These are phyloP conservation scores for Thalassiosira exigua DNA, from an alignment of 352 stramenopile species.

Conservation along the genomic window DNA sequence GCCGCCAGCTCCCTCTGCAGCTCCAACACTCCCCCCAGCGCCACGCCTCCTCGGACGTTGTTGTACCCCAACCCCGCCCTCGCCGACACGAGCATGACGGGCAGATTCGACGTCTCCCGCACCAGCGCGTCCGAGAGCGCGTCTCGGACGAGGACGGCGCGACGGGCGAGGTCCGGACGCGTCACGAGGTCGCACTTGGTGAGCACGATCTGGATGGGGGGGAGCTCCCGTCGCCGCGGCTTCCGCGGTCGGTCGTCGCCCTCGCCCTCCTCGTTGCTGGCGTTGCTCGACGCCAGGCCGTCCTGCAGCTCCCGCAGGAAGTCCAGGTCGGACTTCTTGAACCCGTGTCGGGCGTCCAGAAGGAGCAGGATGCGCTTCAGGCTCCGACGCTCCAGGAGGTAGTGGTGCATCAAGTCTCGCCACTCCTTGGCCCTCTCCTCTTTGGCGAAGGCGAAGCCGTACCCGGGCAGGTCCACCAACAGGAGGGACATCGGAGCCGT, in stretches of 20 bases:
- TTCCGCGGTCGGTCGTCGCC: not conserved
- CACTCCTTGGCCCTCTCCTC: slow-evolving; percentile 62
- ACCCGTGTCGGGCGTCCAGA: slow-evolving; percentile 80
- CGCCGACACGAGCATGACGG: slow-evolving; percentile 79
- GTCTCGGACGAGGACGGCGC: slow-evolving; percentile 61
- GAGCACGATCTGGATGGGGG: slow-evolving; percentile 80
- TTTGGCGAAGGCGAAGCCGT: slow-evolving; percentile 78
- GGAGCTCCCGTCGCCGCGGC: slow-evolving; percentile 36
- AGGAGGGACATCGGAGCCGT: slow-evolving; percentile 57
- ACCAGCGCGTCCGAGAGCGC: slow-evolving; percentile 73
- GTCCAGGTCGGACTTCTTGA: slow-evolving; percentile 76
- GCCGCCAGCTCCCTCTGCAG: slow-evolving; percentile 75
- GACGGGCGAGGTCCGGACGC: slow-evolving; percentile 71
- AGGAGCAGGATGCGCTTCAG: slow-evolving; percentile 80
- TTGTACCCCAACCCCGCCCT: slow-evolving; percentile 61
- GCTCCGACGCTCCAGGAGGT: slow-evolving; percentile 65
- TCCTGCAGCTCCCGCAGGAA: slow-evolving; percentile 69
- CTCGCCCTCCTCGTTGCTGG: not conserved
- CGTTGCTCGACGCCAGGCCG: slow-evolving; percentile 36
- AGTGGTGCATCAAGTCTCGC: slow-evolving; percentile 72
- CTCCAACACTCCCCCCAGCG: slow-evolving; percentile 70
- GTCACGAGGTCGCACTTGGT: slow-evolving; percentile 83
- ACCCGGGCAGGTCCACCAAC: slow-evolving; percentile 78
- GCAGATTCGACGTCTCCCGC: slow-evolving; percentile 68
- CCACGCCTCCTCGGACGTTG: slow-evolving; percentile 51